These are phyloP conservation scores for Zancudomyces culisetae DNA, from an alignment of 371 early-diverging fungal species.

Conservation along the genomic window DNA sequence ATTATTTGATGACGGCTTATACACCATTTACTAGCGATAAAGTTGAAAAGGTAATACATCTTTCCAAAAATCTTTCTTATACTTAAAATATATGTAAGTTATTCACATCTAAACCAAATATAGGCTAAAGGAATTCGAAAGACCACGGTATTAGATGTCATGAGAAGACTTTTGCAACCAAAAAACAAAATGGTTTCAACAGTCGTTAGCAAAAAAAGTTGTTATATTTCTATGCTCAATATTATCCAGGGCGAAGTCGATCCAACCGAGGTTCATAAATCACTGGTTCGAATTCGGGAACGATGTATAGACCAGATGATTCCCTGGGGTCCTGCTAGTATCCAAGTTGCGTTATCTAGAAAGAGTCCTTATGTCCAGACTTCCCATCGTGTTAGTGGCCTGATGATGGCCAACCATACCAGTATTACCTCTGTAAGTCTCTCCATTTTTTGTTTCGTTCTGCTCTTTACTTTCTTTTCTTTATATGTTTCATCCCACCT, in stretches of 20 bases:
- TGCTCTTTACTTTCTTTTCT: background rate
- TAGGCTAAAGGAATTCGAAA: constrained; percentile 72
- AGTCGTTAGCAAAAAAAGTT: constrained; percentile 66
- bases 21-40: constrained; percentile 96
- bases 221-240: constrained; percentile 88
- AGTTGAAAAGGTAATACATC: constrained; percentile 44
- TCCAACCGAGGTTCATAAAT: constrained; percentile 96
- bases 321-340: constrained; percentile 98
- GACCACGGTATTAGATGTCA: constrained; percentile 95
- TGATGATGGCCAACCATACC: constrained; percentile 97
- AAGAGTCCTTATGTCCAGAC: constrained; percentile 85
- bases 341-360: constrained; percentile 87
- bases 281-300: constrained; percentile 85
- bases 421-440: constrained; percentile 41
- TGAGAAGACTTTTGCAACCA: constrained; percentile 86
- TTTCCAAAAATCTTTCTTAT: background rate
- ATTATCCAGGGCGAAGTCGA: constrained; percentile 97
- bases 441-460: constrained; percentile 29
- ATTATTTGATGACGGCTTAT: constrained; percentile 93
- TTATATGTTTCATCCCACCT: background rate
- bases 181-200: constrained; percentile 95
- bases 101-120: too few species aligned
- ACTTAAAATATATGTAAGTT: too few species aligned
- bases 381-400: constrained; percentile 85
- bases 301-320: constrained; percentile 89